Evolutionary conservation across 164 flowering plant genomes (phyloP), one percentile per base, ranked within the genome.

Genomic region (Pachysandra terminalis): DNA sequence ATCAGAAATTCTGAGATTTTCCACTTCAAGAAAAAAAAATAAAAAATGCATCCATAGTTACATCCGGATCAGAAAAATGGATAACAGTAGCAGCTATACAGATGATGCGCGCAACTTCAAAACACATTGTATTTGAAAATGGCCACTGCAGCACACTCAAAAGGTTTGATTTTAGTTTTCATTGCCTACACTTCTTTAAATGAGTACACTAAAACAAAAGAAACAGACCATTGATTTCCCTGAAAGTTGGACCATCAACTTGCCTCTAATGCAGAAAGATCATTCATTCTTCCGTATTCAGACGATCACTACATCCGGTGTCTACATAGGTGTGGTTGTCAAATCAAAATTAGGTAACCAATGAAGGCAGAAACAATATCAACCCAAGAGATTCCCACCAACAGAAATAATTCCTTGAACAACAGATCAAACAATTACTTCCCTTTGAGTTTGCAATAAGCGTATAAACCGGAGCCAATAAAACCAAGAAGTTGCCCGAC

Each of bases 401-500:
- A 45, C 13, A 19, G 32, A 45, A 48, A 37, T 14, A 10, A 56
- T 53, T 57, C 45, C 25, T 19, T 32, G 14, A 69, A 61, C 23
- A 27, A 45, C 24, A 26, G 37, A 32, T 62, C 21, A 23, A 56
- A 12, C 25, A n/a, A n/a, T 78, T 77, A 85, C 72, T 78, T 81
- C 53, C 89, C 90, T 71, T 35, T 76, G 55, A 86, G 82, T 68
- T 84, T 88, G 70, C 82, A 81, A 69, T 81, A 88, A 9, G 98
- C 98, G 75, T 94, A 94, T 65, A 90, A 65, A 61, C 95, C 93
- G 21, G 98, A 89, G 40, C 97, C 98, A 22, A 85, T 26, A 73
- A 94, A 94, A 24, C 98, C 98, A 49, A 90, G 87, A 73, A 73
- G 61, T 73, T 91, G 97, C 51, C 98, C 98, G 35, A 80, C 63